phyloP scores from a whole-genome alignment of 2,329 filamentous ascomycete species.

The Aureobasidium uvarum region DNA sequence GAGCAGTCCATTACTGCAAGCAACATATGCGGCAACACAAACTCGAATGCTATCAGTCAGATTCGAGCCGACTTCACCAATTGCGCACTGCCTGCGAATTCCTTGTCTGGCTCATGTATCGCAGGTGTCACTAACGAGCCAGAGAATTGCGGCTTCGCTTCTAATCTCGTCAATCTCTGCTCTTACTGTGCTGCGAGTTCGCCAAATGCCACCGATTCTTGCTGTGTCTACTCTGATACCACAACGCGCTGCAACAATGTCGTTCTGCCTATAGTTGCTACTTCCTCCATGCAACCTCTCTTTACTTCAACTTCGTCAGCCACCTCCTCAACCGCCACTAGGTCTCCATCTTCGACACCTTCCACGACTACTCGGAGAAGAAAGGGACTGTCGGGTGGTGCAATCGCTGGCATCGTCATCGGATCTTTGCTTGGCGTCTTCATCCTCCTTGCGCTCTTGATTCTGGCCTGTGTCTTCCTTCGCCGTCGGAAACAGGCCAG shows the following conservation, averaged over 20 bases:
- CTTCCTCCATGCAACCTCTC: conserved; percentile 58
- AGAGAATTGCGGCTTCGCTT: conserved; percentile 78
- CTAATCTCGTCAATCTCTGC: conserved; percentile 72
- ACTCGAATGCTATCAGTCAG: conserved; percentile 61
- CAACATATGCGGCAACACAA: conserved; percentile 65
- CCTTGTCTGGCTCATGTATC: conserved; percentile 74
- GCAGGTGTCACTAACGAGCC: conserved; percentile 75
- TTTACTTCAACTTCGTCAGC: conserved; percentile 54
- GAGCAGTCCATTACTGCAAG: conserved; percentile 82
- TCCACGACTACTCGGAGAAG: conserved; percentile 33
- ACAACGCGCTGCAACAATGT: conserved; percentile 71
- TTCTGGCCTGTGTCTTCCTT: conserved; percentile 58
- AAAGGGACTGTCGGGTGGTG: conserved; percentile 69
- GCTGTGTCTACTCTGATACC: conserved; percentile 81
- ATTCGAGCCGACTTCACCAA: conserved; percentile 91
- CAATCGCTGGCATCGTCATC: conserved; percentile 86
- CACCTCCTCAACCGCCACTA: conserved; percentile 30
- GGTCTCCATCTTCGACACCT: conserved; percentile 36
- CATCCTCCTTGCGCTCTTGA: conserved; percentile 65
- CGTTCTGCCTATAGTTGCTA: conserved; percentile 64
- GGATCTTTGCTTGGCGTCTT: conserved; percentile 71
- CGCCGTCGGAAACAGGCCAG: conserved; percentile 57
- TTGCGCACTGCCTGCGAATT: conserved; percentile 77
- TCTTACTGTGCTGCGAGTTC: conserved; percentile 81
- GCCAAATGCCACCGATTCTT: conserved; percentile 89